Evolutionary conservation across 2,329 filamentous ascomycete species (phyloP), one percentile per base, ranked within the genome.

Genomic region (Capronia coronata): DNA sequence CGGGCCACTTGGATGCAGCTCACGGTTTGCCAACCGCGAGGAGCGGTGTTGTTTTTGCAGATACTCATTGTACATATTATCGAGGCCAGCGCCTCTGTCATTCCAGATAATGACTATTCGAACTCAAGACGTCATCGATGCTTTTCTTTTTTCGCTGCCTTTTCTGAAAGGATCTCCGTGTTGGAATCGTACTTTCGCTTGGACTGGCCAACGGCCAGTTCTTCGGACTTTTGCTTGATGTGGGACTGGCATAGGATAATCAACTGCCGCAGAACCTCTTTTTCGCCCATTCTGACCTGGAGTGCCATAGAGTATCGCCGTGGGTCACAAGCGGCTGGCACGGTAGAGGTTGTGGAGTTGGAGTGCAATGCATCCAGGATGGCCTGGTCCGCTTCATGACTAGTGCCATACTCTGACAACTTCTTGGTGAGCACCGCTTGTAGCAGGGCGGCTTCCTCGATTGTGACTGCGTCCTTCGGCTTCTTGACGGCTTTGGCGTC

Each of bases 261-360:
- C 1, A 80, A 72, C 60, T 80, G 74, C 48, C 72, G 67, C 19
- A 89, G 63, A 4, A 90, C 71, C 58, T 75, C 74, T 65, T 88
- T 88, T 67, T 91, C 86, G 11, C 86, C 86, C 2, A 82, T 67
- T 51, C 86, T 77, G 29, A 89, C 83, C 43, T 77, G 70, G 18
- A 82, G 61, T 0, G 86, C 86, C 80, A 86, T 85, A 37, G 67
- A 70, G 11, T 65, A 60, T 25, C 69, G 68, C 19, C 62, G 62
- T 63, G 37, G 21, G 54, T 61, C 54, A 63, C 65, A 58, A 49
- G 64, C 62, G 56, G 52, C 10, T 51, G 59, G 46, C 59, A 64
- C 52, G 57, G 60, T 57, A 53, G 32, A 23, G 48, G 46, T 39
- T 22, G 46, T 25, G 32, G 43, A 41, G 27, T 43, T 18, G 27